Evolutionary conservation across 1,284 basidiomycete species (phyloP), one percentile per base, ranked within the genome.

Genomic region (Salmacisia buchloeana): DNA sequence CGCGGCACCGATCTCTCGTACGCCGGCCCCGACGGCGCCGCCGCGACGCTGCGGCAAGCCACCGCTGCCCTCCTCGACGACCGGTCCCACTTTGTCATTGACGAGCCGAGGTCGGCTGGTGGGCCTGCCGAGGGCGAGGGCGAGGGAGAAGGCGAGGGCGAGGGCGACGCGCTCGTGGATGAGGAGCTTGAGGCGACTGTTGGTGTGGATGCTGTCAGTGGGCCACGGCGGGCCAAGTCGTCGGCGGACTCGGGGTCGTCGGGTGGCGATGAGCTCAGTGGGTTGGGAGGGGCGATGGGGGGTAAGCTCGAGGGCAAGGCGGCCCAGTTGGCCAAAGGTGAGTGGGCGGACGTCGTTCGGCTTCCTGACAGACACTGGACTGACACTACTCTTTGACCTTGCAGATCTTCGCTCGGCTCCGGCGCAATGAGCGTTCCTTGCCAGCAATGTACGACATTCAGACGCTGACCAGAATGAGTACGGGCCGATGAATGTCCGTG

Each of bases 11-110:
- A 52, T 18, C 46, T 52, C 5, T 52, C 46, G 4, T 27, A 52
- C 10, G 23, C 46, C 13, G 46, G 58, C 15, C 58, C 58, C 35
- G 58, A 36, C 13, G 58, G 25, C 15, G 58, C 58, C 12, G 58
- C 35, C 21, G 58, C 31, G 29, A 36, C 58, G 21, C n/a, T 59
- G 35, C 35, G 58, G 7, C 36, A 29, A 27, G 58, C 58, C 13
- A 36, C 58, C 1, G 35, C 58, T 31, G 46, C 46, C 18, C 46
- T 52, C 23, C 46, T 52, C 46, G 31, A 59, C 31, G 58, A 59
- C 10, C 58, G 58, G 10, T 59, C 58, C n/a, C 58, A 59, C 58
- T 59, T 59, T 35, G 38, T 43, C 2, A 59, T 59, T 29, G 58
- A 59, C n/a, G 58, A 59, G 12, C 31, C 35, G 10, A 31, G 33